Base-by-base conservation (phyloP, 2,329 filamentous ascomycete genomes). In the Lachnellula occidentalis region DNA sequence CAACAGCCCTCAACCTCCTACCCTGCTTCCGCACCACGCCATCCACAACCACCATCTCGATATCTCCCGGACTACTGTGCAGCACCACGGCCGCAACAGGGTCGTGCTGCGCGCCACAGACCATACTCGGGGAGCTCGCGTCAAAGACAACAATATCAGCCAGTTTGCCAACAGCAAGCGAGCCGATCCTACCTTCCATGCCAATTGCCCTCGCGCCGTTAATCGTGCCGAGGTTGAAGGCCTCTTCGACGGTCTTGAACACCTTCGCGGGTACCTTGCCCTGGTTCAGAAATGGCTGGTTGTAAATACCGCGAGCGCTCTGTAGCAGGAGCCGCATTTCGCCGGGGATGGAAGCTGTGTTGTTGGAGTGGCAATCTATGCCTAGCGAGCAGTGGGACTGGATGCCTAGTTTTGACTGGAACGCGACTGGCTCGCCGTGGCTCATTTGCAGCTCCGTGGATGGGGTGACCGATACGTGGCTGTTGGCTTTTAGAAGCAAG, bases 361-460 rank as follows among this genome's bases (percentile, higher is more conserved):
- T 66, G 53, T 61, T 67, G 42, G 55, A 67, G 54, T 71, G 69
- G 58, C 66, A 74, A 57, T 71, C 70, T 21, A 71, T 57, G 3
- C 70, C 72, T 12, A 71, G 61, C 27, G 63, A 69, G 5, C 66
- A 63, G 9, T 69, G 64, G 4, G 63, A 59, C 34, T 70, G 64
- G 17, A 68, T 45, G 47, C 67, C 67, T 2, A 61, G 50, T 5
- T 55, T 54, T 4, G 52, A n/a, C 5, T 57, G 50, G 52, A 61
- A 59, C 36, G 70, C 71, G 2, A 75, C 67, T 0, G 72, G 70
- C 3, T 63, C 49, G 0, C 70, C 69, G 57, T 70, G 66, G 0
- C 69, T 72, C 75, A 78, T 78, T 57, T 80, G 76, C 9, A 77
- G 61, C 60, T 80, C 78, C 0, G 76, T 76, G n/a, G 73, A 73